Base-by-base conservation (phyloP, 2,329 filamentous ascomycete species). In the Chalaropsis ovoidea region DNA sequence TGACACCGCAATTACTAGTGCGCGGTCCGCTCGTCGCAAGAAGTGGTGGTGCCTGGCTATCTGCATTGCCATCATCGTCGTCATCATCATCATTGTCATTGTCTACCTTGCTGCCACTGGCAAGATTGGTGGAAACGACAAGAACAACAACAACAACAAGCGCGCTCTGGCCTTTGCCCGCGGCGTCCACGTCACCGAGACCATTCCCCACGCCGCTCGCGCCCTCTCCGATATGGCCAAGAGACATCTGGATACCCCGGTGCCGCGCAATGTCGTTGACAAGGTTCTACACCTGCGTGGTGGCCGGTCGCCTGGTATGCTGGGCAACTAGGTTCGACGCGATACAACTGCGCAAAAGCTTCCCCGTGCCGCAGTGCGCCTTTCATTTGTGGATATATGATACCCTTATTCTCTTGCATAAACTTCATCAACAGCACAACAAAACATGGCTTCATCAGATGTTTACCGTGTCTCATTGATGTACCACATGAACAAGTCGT, bases 41-140 rank as follows among this genome's bases (percentile, higher is more conserved):
- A 96, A 96, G 88, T 96, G 91, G 92, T 92, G 89, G 74, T 96
- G 91, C 80, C 77, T 96, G 70, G 86, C 87, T 72, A 90, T 96
- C 72, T 78, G 81, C 71, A 80, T 84, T 56, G 73, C 75, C 61
- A 82, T 85, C 62, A 75, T 85, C 56, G 70, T 79, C 63, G 74
- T 85, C 60, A 76, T 84, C 56, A 78, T 79, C 52, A 77, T 81
- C 63, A 73, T 79, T 60, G 78, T 84, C 8, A 77, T 80, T 64
- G 75, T 80, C 63, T 82, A 80, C 70, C 70, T 81, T 17, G 68
- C 63, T 35, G 68, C 62, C 45, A 69, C 54, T 1, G 68, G 68
- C 69, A 72, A 68, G 71, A 70, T 62, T 66, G 68, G 69, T 60
- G 71, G 69, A 41, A 73, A 68, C 65, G 71, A 71, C 63, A 70